Percentiles rank a stretch among this genome's conserved stretches.
Evolutionary conservation across 768 basidiomycete species (phyloP).

Genomic region (Suillus luteus): DNA sequence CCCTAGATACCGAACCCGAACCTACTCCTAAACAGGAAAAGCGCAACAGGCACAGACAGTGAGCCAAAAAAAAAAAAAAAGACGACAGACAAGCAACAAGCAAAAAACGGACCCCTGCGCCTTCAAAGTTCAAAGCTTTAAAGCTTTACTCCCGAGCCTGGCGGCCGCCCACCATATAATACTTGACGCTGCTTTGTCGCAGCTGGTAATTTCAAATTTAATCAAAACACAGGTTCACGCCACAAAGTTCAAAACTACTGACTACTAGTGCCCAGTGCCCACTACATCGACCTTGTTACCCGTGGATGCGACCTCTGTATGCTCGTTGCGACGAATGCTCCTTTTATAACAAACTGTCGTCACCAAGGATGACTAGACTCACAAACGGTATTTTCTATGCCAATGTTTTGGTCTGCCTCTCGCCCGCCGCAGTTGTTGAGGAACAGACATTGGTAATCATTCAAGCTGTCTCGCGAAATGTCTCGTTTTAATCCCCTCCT

Average conservation of each 20-base stretch:
- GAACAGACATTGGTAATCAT: neutral
- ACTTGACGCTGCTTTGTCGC: neutral
- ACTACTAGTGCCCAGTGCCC: neutral
- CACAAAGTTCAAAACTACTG: neutral
- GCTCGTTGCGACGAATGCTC: neutral
- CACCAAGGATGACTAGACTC: neutral
- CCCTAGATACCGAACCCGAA: too few relatives aligned
- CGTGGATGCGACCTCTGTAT: neutral
- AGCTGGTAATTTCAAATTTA: neutral
- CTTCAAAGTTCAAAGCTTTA: neutral
- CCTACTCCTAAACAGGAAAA: too few relatives aligned
- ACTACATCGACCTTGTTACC: neutral
- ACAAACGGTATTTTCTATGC: neutral
- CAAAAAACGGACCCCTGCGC: neutral
- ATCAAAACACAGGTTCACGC: neutral
- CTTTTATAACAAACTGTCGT: neutral
- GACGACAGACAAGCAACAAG: neutral
- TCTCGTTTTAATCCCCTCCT: neutral
- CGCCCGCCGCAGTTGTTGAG: neutral
- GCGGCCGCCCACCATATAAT: neutral
- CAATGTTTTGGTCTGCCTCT: neutral
- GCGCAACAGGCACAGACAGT: neutral
- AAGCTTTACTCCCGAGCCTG: neutral
- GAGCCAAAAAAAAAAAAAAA: neutral
- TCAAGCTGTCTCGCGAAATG: neutral